A percentile compares a stretch with the other conserved stretches of the same genome.
Conservation (phyloP, 2,329 filamentous ascomycete genomes). For the Amphichorda felina region DNA sequence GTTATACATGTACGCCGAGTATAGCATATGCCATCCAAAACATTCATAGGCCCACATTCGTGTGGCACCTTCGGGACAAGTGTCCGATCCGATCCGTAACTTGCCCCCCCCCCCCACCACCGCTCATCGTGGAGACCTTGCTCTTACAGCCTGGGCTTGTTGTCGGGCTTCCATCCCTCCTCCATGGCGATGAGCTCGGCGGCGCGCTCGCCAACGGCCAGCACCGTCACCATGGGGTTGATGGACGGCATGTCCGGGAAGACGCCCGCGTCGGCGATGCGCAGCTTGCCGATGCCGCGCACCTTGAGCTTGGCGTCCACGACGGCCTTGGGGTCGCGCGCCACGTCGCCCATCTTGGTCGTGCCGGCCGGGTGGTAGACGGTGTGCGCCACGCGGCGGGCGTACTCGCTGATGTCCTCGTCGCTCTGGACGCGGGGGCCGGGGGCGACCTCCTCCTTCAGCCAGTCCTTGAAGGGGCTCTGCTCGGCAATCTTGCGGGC, state of each 20-base stretch:
- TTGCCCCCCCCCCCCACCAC: no score
- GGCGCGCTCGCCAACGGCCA: conserved; percentile 71
- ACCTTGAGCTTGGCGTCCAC: conserved; percentile 68
- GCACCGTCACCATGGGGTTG: conserved; percentile 84
- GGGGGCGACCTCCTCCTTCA: conserved; percentile 71
- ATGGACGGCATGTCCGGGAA: conserved; percentile 81
- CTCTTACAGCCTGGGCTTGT: conserved; percentile 17
- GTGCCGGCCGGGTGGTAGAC: conserved; percentile 86
- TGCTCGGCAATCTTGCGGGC: conserved; percentile 67
- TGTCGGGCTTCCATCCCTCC: conserved; percentile 36
- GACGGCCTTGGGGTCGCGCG: conserved; percentile 59
- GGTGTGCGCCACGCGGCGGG: conserved; percentile 69
- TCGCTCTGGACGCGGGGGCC: conserved; percentile 64
- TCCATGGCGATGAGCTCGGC: conserved; percentile 69
- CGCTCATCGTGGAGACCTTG: no score
- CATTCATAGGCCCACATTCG: no score
- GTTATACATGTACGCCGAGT: no score
- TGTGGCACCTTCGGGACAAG: no score
- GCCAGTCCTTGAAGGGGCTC: conserved; percentile 69
- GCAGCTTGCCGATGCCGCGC: conserved; percentile 57
- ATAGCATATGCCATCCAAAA: no score
- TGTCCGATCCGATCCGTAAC: no score
- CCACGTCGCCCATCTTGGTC: conserved; percentile 76
- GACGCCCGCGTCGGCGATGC: conserved; percentile 77
- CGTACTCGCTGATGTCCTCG: conserved; percentile 73